A percentile compares a stretch with the other conserved stretches of the same genome.
These are phyloP conservation scores for Aspergillus japonicus DNA, from an alignment of 2,329 filamentous ascomycete species.

Conservation along the genomic window DNA sequence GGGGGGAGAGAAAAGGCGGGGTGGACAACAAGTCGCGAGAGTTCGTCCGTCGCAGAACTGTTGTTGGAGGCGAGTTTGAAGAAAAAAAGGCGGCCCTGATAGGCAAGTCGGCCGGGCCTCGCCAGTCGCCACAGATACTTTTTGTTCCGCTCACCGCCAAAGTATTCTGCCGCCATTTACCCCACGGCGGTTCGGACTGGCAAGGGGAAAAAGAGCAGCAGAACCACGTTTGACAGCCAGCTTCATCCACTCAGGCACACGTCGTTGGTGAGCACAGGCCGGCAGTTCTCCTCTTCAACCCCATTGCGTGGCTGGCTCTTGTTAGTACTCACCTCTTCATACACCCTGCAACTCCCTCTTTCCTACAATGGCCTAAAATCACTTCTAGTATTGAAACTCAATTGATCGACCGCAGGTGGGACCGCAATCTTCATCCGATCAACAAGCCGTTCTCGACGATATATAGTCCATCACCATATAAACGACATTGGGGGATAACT, in stretches of 20 bases:
- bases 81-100: slow-evolving; percentile 28
- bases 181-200: slow-evolving; percentile 27
- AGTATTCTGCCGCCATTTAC: slow-evolving; percentile 26
- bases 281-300: not conserved
- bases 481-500: not conserved
- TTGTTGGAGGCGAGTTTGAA: not conserved
- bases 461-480: not conserved
- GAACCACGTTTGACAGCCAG: not conserved
- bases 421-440: not conserved
- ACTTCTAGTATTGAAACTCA: not conserved
- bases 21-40: slow-evolving; percentile 13
- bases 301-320: not conserved
- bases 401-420: slow-evolving; percentile 2
- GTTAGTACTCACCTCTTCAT: not conserved
- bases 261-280: not conserved
- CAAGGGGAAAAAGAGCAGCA: slow-evolving; percentile 3
- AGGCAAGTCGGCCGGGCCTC: slow-evolving; percentile 33
- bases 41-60: slow-evolving; percentile 5
- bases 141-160: slow-evolving; percentile 26
- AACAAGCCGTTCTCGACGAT: not conserved
- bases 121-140: slow-evolving; percentile 30
- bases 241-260: slow-evolving; percentile 2
- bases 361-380: not conserved
- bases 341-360: not conserved
- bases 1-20: slow-evolving; percentile 13